Base-by-base conservation (phyloP, 202 grass and related monocot genomes). In the Dendrocalamus latiflorus region DNA sequence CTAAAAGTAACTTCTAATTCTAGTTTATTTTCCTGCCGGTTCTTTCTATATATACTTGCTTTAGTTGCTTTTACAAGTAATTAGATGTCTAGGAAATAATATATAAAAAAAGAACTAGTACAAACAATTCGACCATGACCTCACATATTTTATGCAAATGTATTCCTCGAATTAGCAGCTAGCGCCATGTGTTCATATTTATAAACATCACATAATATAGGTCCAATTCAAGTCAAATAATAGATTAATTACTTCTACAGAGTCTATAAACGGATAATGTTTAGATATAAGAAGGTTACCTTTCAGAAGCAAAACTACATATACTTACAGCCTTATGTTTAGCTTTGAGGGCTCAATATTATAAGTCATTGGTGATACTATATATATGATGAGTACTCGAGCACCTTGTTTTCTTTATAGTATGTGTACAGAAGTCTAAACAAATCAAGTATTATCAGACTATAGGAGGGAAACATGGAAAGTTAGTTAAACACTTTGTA, bases 1-100 rank as follows among this genome's bases (percentile, higher is more conserved):
- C 87, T 85, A 87, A 93, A 87, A 82, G 91, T 90, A 90, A 87
- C 87, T 90, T 90, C 84, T 87, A 75, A 41, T 84, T 84, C 44
- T 90, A 65, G 45, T 90, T 90, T 85, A 87, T 84, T 51, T 76
- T 76, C 28, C 11, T 69, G 44, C 39, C 53, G 57, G 59, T 85
- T 85, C 81, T 79, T 84, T 84, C 61, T 56, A 66, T 8, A 9
- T 50, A 50, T 61, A 11, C 50, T 73, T 41, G 71, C 81, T 84
- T 87, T 78, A 65, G 80, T 75, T 82, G 79, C 84, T 89, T 86
- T 89, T 86, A 81, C 84, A 80, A 80, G 83, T 77, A 91, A 81
- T 55, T 61, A 66, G 30, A 43, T 83, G 39, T 8, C 57, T 38
- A 53, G 42, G 56, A 72, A 83, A 49, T 43, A 39, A 58, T 74